Base-by-base conservation (phyloP, 768 basidiomycete species). In the Crucibulum laeve region DNA sequence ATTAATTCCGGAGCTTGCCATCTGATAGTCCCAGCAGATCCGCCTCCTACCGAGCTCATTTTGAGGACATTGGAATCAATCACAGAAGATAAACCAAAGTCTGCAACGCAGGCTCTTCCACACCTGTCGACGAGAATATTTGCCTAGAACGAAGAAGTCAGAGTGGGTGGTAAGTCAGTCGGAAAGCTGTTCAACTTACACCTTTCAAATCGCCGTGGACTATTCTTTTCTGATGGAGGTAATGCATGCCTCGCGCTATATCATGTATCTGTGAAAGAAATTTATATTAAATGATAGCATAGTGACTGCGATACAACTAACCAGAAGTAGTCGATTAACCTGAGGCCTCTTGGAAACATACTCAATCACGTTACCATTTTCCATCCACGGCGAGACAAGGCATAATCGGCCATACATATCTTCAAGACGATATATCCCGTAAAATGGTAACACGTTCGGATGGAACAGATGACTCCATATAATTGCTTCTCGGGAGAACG, bases 171-270 rank as follows among this genome's bases (percentile, higher is more conserved):
- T 30, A 6, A n/a, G 26, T 26, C 22, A 32, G 10, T 5, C 4
- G 13, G 30, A 42, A 7, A 10, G 10, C 8, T 15, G 5, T 28
- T 25, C 5, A 18, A 18, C 35, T 28, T 15, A 42, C 40, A 14
- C 40, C 40, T 42, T 42, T 42, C 11, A 42, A 25, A 19, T 42
- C 40, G 6, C 40, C 40, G 25, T 42, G 40, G 14, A 30, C 22
- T n/a, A 42, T 32, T 5, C 19, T 23, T 11, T 17, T 26, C 7
- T 25, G 25, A 18, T 42, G 40, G 7, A 42, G 40, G 25, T 42
- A 42, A 4, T 4, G 22, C 5, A 42, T 42, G 5, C 40, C 40
- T 19, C 21, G 5, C 5, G 30, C 14, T 6, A 32, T 42, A 19
- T 42, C 40, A 15, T 14, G 30, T 25, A 42, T 21, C 40, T 42